Evolutionary conservation across 108 stramenopile species (phyloP).

Genomic region (Fragilaria crotonensis): DNA sequence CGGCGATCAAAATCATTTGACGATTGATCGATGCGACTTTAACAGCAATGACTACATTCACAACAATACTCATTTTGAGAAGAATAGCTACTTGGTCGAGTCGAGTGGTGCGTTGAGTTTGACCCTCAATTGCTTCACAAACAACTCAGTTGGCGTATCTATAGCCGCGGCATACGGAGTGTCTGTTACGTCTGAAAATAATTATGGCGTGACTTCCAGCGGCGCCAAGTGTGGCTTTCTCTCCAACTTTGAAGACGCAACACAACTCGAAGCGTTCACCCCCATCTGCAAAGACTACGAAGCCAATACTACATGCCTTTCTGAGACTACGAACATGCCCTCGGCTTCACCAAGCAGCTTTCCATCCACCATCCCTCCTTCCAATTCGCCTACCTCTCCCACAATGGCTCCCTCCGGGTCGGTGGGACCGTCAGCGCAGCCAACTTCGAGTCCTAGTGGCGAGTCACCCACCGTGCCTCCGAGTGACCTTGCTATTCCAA

Average conservation of each 20-base stretch:
- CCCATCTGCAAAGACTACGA: constrained; percentile 20
- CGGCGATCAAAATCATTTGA: constrained; percentile 26
- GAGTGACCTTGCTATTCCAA: no score
- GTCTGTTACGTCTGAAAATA: constrained; percentile 7
- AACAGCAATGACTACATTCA: constrained; percentile 24
- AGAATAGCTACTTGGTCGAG: constrained; percentile 31
- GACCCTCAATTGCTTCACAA: constrained; percentile 16
- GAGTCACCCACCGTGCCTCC: background rate
- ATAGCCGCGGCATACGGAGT: constrained; percentile 21
- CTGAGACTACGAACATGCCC: background rate
- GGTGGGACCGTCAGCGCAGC: background rate
- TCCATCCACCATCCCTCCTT: background rate
- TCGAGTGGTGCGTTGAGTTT: constrained; percentile 27
- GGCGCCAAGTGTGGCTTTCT: constrained; percentile 21
- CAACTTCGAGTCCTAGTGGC: background rate
- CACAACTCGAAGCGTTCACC: constrained; percentile 21
- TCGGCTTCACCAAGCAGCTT: background rate
- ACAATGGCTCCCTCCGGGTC: background rate
- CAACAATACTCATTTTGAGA: constrained; percentile 21
- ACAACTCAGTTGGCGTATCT: constrained; percentile 35
- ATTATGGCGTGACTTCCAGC: constrained; percentile 14
- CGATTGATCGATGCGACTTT: constrained; percentile 10
- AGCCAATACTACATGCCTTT: background rate
- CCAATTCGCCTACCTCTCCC: background rate
- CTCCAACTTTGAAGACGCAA: constrained; percentile 20